These are phyloP conservation scores for Fennellomyces sp. DNA, from an alignment of 371 early-diverging fungal genomes.

Conservation along the genomic window DNA sequence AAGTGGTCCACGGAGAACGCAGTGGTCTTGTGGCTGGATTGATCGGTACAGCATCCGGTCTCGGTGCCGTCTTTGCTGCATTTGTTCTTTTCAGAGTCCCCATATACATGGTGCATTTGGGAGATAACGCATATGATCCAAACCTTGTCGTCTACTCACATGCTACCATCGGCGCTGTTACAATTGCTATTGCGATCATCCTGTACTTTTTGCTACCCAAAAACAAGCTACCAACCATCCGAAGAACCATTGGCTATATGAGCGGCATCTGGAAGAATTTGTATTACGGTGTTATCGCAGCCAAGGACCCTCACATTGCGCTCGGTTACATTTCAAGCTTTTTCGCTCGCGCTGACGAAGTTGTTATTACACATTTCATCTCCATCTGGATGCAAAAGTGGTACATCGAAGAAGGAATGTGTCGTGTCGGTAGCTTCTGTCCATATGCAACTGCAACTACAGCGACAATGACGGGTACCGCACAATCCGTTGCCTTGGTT, in stretches of 20 bases:
- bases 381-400: conserved; percentile 74
- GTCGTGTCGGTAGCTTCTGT: conserved; percentile 41
- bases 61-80: conserved; percentile 55
- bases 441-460: conserved; percentile 49
- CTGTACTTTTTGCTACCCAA: conserved; percentile 45
- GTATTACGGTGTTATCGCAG: conserved; percentile 36
- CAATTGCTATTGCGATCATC: conserved; percentile 32
- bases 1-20: conserved; percentile 45
- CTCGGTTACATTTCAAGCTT: conserved; percentile 65
- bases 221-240: background rate
- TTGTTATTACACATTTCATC: conserved; percentile 75
- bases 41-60: conserved; percentile 57
- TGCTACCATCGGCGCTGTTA: conserved; percentile 44
- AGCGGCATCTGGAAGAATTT: background rate
- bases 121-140: conserved; percentile 1
- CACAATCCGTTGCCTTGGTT: conserved; percentile 71
- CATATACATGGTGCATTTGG: conserved; percentile 26
- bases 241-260: background rate
- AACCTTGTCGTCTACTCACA: conserved; percentile 6
- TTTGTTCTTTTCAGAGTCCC: conserved; percentile 47
- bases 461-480: conserved; percentile 65
- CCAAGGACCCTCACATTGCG: conserved; percentile 60
- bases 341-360: conserved; percentile 78
- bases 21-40: conserved; percentile 55
- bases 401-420: conserved; percentile 59